Conservation (phyloP, 495 filamentous ascomycete species). For the Cercophora newfieldiana region DNA sequence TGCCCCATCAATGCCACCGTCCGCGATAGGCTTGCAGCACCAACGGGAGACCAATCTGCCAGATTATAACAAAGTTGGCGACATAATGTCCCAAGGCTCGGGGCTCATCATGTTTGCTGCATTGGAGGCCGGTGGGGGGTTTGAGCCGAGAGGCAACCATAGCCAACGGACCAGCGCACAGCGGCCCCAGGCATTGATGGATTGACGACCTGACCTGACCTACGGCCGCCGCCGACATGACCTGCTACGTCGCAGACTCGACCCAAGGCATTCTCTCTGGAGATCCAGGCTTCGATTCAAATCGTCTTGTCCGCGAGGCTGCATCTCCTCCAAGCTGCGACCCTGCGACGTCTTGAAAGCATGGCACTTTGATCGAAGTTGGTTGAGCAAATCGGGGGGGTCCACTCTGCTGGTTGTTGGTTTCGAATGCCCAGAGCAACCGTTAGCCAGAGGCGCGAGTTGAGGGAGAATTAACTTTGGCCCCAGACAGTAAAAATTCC, state of each 20-base stretch:
- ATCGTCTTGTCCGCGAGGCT: not conserved
- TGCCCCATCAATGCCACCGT: not conserved
- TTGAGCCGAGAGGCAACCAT: conserved; percentile 14
- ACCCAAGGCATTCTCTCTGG: conserved; percentile 1
- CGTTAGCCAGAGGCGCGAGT: not conserved
- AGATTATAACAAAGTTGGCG: conserved; percentile 9
- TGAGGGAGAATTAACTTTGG: not conserved
- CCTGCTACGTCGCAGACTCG: conserved; percentile 3
- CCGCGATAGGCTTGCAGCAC: not conserved
- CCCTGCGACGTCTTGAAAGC: not conserved
- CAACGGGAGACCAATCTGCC: not conserved
- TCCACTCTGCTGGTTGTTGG: not conserved
- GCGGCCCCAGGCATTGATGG: conserved; percentile 4
- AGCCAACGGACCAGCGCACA: conserved; percentile 11
- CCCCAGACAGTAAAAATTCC: not conserved
- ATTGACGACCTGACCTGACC: not conserved
- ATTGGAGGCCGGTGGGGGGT: conserved; percentile 13
- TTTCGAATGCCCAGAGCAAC: not conserved
- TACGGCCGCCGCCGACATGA: conserved; percentile 16
- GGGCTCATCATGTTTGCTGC: not conserved
- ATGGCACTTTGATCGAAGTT: not conserved
- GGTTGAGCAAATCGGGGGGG: not conserved
- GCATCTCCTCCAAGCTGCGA: not conserved
- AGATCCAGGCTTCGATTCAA: not conserved
- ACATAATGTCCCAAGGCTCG: not conserved